Percentiles rank a stretch among this genome's conserved stretches.
Evolutionary conservation across 1,139 yeast genomes (phyloP).

Genomic region (Kodamaea arcana): DNA sequence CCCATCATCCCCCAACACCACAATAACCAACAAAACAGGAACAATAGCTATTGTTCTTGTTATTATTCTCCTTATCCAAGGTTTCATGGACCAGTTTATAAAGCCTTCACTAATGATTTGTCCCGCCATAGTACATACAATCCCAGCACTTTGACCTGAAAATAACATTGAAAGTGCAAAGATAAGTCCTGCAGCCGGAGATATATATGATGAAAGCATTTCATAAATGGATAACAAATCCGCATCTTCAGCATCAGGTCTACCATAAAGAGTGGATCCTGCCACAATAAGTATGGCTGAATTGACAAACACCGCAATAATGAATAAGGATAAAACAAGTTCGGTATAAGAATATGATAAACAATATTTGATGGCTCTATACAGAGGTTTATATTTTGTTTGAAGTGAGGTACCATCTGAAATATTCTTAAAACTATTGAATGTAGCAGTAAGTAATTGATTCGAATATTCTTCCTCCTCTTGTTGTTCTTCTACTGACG

Average conservation of each 20-base stretch:
- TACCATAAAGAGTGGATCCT: slow-evolving; percentile 66
- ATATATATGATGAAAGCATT: slow-evolving; percentile 50
- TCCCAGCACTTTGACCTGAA: slow-evolving; percentile 81
- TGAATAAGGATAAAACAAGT: slow-evolving; percentile 59
- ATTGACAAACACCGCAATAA: slow-evolving; percentile 76
- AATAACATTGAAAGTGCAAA: slow-evolving; percentile 73
- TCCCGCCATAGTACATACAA: slow-evolving; percentile 84
- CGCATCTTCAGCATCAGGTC: slow-evolving; percentile 65
- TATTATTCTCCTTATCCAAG: slow-evolving; percentile 71
- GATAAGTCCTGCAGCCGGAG: slow-evolving; percentile 72
- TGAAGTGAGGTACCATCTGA: slow-evolving; percentile 32
- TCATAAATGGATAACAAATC: slow-evolving; percentile 69
- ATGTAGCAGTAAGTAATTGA: slow-evolving; percentile 21
- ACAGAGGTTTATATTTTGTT: slow-evolving; percentile 54
- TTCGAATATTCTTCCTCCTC: not conserved
- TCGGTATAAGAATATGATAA: slow-evolving; percentile 66
- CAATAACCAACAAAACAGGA: slow-evolving; percentile 65
- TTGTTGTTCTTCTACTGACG: slow-evolving; percentile 13
- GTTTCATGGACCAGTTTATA: slow-evolving; percentile 66
- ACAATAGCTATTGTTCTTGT: slow-evolving; percentile 69
- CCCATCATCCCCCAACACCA: slow-evolving; percentile 63
- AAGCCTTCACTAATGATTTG: slow-evolving; percentile 85
- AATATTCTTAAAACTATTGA: slow-evolving; percentile 27
- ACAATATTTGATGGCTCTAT: slow-evolving; percentile 60
- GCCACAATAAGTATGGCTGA: slow-evolving; percentile 73